Evolutionary conservation across 306 rosid genomes (phyloP), one percentile per base, ranked within the genome.

Genomic region (Prunus mongolica): DNA sequence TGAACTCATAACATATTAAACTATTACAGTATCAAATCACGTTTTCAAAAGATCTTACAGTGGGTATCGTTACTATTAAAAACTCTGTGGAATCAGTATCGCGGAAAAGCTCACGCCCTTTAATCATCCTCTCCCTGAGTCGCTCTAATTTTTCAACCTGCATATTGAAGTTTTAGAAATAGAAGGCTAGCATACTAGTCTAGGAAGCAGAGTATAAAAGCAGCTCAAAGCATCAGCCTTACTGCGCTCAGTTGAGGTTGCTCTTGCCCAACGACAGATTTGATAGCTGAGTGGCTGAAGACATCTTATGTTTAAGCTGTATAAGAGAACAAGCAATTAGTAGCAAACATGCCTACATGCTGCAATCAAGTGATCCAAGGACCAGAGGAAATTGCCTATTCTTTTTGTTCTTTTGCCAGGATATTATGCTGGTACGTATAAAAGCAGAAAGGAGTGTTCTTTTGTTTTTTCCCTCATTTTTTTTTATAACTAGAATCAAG

Each of bases 231-330:
- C 61, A 76, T 57, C 74, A 84, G 64, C 84, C 91, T 86, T 85
- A 92, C 98, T 41, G 99, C 86, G 83, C 86, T 86, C 32, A 12
- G 74, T 69, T 6, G 80, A 63, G 69, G 25, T 71, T 75, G 82
- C 81, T 84, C 97, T 83, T 89, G 89, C 67, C 99, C 99, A 77
- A 95, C 92, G 75, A 89, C 97, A 4, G 96, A 92, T 83, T 92
- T 92, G 82, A 95, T 89, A 67, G 99, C 97, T 24, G 97, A 95
- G 45, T 95, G 70, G 99, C 97, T 45, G 99, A 95, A 63, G 99
- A 75, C 78, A 95, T 90, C 86, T 92, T 95, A 78, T 95, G 92
- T 72, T 71, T 84, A 70, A 92, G 92, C 99, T 95, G 90, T 15
- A 30, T 75, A 80, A 60, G 28, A 16, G 25, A 6, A 66, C 11